Percentiles rank a stretch among this genome's conserved stretches.
Evolutionary conservation across 345 rosid species (phyloP).

Genomic region (Odontarrhena argentea): DNA sequence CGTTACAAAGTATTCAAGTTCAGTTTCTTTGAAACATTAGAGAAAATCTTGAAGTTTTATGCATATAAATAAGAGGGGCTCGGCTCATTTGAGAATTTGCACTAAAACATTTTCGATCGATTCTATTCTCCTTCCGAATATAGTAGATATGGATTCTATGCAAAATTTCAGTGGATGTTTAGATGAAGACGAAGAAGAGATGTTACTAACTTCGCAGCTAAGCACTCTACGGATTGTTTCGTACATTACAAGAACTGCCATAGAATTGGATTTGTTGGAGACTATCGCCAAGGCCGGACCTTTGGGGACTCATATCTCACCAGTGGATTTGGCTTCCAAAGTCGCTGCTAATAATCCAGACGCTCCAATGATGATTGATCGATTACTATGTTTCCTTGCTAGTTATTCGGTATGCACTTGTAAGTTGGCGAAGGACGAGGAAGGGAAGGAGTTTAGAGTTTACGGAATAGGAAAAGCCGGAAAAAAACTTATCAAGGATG

Average conservation of each 20-base stretch:
- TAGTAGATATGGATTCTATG: background rate
- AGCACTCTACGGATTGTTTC: background rate
- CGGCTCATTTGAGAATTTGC: too few relatives aligned
- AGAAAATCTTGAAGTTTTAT: too few relatives aligned
- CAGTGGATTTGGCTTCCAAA: slow-evolving; percentile 23
- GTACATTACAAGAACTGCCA: slow-evolving; percentile 2
- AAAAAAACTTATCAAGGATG: slow-evolving; percentile 14
- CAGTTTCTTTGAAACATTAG: too few relatives aligned
- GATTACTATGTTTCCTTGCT: slow-evolving; percentile 27
- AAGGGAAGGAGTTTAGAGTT: slow-evolving; percentile 4
- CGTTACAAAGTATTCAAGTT: too few relatives aligned
- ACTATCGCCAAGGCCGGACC: slow-evolving; percentile 14
- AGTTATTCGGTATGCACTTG: slow-evolving; percentile 29
- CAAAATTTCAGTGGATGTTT: background rate
- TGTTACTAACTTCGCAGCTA: slow-evolving; percentile 11
- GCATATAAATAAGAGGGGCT: too few relatives aligned
- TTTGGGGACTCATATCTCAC: slow-evolving; percentile 13
- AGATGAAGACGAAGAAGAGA: background rate
- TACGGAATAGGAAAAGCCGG: slow-evolving; percentile 24
- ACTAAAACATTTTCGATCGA: too few relatives aligned
- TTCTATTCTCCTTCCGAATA: too few relatives aligned
- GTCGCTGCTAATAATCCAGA: slow-evolving; percentile 16
- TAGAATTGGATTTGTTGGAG: slow-evolving; percentile 21
- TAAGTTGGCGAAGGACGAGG: slow-evolving; percentile 19
- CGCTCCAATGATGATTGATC: slow-evolving; percentile 29